Base-by-base conservation (phyloP, 345 rosid species). In the Clarkia xantiana region DNA sequence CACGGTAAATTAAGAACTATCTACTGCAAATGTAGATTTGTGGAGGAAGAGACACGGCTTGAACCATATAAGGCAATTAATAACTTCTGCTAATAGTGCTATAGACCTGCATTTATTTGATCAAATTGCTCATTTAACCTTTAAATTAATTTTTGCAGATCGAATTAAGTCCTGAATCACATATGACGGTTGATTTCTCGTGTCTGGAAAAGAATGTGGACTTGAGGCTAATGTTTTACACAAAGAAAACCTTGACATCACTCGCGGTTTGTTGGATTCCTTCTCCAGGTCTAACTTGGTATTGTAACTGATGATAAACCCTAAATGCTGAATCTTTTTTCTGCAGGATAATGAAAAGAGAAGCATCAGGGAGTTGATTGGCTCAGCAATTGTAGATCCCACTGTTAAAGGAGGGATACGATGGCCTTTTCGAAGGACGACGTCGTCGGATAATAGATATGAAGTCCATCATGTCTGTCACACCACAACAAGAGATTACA, bases 331-430 rank as follows among this genome's bases (percentile, higher is more conserved):
- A 18, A 9, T 10, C 15, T 49, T 22, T 8, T 53, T 34, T 14
- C 51, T 65, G 16, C 70, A 87, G 94, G 87, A 75, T 34, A 71
- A 73, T 14, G 87, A 79, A 71, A 64, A 53, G 49, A 47, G 60
- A 20, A 55, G 70, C 65, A 74, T 87, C 9, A 63, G 36, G 42
- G 66, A 59, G 20, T 55, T 87, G 62, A 51, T 87, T 25, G 46
- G 57, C 54, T 69, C 71, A 44, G 94, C 80, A 10, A 64, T 74
- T 52, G 11, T 76, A 56, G 90, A 83, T 71, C 63, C 78, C 13
- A 67, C 61, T 47, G 74, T 66, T 61, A 81, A 83, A 63, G 90
- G 94, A 17, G 87, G 94, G 19, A 55, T 83, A 58, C 73, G 80
- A 59, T 83, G 90, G 94, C 71, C 80, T 10, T 7, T 68, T 23